Evolutionary conservation across 2,329 filamentous ascomycete genomes (phyloP), one percentile per base, ranked within the genome.

Genomic region (Tetracladium maxilliforme): DNA sequence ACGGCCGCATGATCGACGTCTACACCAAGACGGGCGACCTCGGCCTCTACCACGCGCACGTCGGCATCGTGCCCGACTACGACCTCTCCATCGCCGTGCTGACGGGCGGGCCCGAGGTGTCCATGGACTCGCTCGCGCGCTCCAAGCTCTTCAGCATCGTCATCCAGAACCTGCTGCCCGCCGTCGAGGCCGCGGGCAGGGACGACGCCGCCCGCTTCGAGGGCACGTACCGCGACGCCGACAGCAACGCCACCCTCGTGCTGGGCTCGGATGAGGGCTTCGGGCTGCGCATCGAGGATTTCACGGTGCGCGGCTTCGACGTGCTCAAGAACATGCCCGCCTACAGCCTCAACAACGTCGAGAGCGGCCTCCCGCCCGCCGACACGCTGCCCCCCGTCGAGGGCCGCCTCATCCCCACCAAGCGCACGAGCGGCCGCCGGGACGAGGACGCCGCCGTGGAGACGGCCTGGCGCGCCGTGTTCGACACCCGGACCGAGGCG

Each of bases 11-110:
- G 1, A 39, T 61, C 10, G 57, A 64, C 14, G 26, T 64, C 3
- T 61, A 61, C 38, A 51, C 53, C 14, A 65, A 64, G 36, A 41
- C 36, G 3, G 61, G 60, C 4, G 51, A 54, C 28, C 31, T 59
- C 4, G 49, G 51, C 10, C 27, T 38, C 10, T 64, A 61, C 38
- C 48, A 53, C 33, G 36, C 49, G 4, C 33, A 43, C 3, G 33
- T 60, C 0, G 49, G 44, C 11, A 36, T 64, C 3, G 39, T 64
- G 1, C 56, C 58, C 0, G 57, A 63, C 32, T 61, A 62, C 33
- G 51, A 53, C 23, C 31, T 61, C 6, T 51, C 50, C 16, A 38
- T 59, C 26, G 45, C 48, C 5, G 35, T 62, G 8, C 34, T 64
- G 24, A 43, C 43, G 1, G 50, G 47, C 7, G 48, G 46, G n/a